Conservation (phyloP, 345 rosid genomes). For the Corymbia maculata region DNA sequence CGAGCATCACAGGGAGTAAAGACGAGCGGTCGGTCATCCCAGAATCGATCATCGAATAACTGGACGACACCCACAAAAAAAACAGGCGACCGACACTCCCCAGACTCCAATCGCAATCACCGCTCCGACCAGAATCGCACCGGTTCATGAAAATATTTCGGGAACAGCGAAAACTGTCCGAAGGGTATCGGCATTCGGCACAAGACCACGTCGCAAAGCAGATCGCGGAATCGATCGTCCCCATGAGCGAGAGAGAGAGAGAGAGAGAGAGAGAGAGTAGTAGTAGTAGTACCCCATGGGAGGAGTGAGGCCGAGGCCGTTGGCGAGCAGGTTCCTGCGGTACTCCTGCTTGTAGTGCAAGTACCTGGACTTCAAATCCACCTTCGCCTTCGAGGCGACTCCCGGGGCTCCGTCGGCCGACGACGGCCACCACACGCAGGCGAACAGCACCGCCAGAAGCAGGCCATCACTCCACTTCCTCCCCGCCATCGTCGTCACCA, state of each 20-base stretch:
- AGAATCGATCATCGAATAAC: neutral
- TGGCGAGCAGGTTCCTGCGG: slow-evolving; percentile 41
- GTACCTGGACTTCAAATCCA: neutral
- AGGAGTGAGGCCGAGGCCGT: slow-evolving; percentile 70
- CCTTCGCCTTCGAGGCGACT: neutral
- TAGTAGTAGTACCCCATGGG: slow-evolving; percentile 51
- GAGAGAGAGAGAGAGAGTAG: neutral
- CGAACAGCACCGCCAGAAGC: neutral
- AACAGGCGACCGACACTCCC: neutral
- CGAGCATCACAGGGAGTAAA: neutral
- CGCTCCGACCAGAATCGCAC: neutral
- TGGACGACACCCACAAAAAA: neutral
- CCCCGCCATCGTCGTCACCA: neutral
- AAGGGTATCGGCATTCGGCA: neutral
- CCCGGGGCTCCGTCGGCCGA: neutral
- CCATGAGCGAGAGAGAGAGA: neutral
- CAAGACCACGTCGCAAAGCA: neutral
- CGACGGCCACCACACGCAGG: neutral
- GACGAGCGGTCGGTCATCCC: neutral
- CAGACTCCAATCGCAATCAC: neutral
- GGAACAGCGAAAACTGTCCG: neutral
- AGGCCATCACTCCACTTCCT: neutral
- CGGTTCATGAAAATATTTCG: neutral
- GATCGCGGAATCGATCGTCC: neutral
- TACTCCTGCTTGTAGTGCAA: slow-evolving; percentile 8